These are phyloP conservation scores for Leptographium galeiforme DNA, from an alignment of 2,329 filamentous ascomycete species.

Conservation along the genomic window DNA sequence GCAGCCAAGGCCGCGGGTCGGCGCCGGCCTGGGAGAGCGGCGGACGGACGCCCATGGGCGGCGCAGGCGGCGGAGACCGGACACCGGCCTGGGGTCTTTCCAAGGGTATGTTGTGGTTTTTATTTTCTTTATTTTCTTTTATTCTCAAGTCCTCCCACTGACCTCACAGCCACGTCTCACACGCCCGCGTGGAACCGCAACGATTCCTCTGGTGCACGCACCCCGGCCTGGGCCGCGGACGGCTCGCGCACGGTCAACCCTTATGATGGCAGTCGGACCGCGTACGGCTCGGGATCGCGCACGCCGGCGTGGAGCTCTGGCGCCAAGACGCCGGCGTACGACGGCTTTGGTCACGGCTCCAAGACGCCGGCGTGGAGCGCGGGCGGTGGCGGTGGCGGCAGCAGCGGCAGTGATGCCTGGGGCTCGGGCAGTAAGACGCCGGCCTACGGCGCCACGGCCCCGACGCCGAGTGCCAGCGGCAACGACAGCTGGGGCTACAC, in stretches of 20 bases:
- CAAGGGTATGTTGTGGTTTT: slow-evolving; percentile 42
- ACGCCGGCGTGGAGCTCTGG: slow-evolving; percentile 71
- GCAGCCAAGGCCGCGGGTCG: slow-evolving; percentile 14
- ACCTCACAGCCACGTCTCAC: slow-evolving; percentile 37
- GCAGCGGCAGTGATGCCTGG: slow-evolving; percentile 12
- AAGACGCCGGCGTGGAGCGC: slow-evolving; percentile 50
- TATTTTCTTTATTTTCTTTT: neutral
- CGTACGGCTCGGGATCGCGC: slow-evolving; percentile 60
- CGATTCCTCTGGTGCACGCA: slow-evolving; percentile 44
- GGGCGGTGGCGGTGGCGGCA: slow-evolving; percentile 3
- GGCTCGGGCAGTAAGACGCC: slow-evolving; percentile 58
- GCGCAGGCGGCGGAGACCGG: slow-evolving; percentile 34
- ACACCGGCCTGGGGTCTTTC: slow-evolving; percentile 62
- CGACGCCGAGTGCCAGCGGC: slow-evolving; percentile 43
- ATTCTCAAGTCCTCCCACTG: neutral
- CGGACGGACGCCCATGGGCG: neutral
- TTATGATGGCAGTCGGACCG: slow-evolving; percentile 61
- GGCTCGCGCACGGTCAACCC: slow-evolving; percentile 56
- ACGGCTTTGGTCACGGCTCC: slow-evolving; percentile 53
- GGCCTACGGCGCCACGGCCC: slow-evolving; percentile 49
- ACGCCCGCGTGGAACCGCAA: slow-evolving; percentile 50
- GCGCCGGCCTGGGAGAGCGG: slow-evolving; percentile 44
- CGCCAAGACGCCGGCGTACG: slow-evolving; percentile 54
- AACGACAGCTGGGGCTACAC: slow-evolving; percentile 49
- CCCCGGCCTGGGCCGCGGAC: slow-evolving; percentile 53